Percentiles rank a stretch among this genome's conserved stretches.
Conservation (phyloP, 2,329 filamentous ascomycete genomes). For the Diaporthe humulicola region DNA sequence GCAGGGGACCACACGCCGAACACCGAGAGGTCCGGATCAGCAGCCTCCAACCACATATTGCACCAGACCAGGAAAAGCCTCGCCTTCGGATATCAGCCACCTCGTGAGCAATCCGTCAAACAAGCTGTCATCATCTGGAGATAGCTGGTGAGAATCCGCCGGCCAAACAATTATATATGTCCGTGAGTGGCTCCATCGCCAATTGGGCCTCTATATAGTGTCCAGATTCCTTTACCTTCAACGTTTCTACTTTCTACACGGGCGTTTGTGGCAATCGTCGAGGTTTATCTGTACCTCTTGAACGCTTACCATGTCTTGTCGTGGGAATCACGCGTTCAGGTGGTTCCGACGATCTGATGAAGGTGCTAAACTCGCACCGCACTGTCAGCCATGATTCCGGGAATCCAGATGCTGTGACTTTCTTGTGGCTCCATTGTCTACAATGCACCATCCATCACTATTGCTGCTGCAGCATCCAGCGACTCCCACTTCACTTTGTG, state of each 20-base stretch:
- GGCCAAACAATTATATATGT: neutral
- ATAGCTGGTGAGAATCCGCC: neutral
- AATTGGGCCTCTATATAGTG: neutral
- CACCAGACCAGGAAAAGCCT: neutral
- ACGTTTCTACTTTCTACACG: neutral
- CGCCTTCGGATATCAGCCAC: neutral
- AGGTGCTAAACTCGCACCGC: neutral
- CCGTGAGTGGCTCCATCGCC: neutral
- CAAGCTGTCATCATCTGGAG: neutral
- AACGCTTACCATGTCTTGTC: neutral
- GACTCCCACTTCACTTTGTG: neutral
- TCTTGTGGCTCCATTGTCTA: neutral
- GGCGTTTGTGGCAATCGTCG: too few species aligned
- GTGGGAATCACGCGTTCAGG: neutral
- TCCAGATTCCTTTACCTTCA: neutral
- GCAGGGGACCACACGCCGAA: slow-evolving; percentile 19
- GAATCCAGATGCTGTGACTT: neutral
- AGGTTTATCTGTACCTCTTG: neutral
- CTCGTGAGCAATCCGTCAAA: neutral
- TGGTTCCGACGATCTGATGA: neutral
- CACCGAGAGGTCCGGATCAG: slow-evolving; percentile 15
- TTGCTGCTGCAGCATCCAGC: neutral
- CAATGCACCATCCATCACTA: neutral
- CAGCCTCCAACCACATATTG: slow-evolving; percentile 1
- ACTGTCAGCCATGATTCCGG: neutral